These are phyloP conservation scores for Vitis rotundifolia DNA, from an alignment of 164 flowering plant genomes.

Conservation along the genomic window DNA sequence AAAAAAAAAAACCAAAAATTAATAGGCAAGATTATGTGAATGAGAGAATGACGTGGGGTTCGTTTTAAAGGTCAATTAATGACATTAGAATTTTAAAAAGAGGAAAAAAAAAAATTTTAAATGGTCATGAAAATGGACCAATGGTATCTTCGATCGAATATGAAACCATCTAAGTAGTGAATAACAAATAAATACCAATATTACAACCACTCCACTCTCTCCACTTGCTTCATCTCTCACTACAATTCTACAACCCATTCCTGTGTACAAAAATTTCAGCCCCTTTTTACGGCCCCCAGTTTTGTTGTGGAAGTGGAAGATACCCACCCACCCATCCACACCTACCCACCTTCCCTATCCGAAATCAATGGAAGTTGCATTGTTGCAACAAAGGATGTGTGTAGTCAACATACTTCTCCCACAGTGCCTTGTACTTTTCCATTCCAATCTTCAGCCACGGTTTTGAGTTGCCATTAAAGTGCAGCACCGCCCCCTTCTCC, in stretches of 20 bases:
- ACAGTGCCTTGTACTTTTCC: constrained; percentile 74
- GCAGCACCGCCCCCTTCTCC: constrained; percentile 77
- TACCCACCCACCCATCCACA: too few relatives aligned
- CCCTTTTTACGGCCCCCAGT: neutral
- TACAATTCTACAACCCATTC: constrained; percentile 18
- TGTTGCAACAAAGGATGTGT: constrained; percentile 62
- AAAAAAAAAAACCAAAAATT: neutral
- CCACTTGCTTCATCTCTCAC: constrained; percentile 15
- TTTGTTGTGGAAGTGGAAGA: constrained; percentile 3
- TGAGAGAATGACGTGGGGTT: too few relatives aligned
- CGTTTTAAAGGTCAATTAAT: too few relatives aligned
- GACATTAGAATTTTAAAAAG: too few relatives aligned
- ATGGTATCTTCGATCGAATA: too few relatives aligned
- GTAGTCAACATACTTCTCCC: constrained; percentile 82
- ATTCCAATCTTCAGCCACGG: constrained; percentile 92
- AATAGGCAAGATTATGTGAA: too few relatives aligned
- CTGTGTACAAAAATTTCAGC: constrained; percentile 7
- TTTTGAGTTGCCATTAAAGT: constrained; percentile 82
- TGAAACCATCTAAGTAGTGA: too few relatives aligned
- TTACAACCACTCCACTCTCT: constrained; percentile 5
- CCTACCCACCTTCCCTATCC: neutral
- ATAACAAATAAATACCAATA: constrained; percentile 4
- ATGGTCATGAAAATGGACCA: too few relatives aligned
- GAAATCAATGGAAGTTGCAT: constrained; percentile 64
- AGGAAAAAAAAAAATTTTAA: too few relatives aligned